These are phyloP conservation scores for Calocybe gangraenosa DNA, from an alignment of 768 basidiomycete genomes.

Conservation along the genomic window DNA sequence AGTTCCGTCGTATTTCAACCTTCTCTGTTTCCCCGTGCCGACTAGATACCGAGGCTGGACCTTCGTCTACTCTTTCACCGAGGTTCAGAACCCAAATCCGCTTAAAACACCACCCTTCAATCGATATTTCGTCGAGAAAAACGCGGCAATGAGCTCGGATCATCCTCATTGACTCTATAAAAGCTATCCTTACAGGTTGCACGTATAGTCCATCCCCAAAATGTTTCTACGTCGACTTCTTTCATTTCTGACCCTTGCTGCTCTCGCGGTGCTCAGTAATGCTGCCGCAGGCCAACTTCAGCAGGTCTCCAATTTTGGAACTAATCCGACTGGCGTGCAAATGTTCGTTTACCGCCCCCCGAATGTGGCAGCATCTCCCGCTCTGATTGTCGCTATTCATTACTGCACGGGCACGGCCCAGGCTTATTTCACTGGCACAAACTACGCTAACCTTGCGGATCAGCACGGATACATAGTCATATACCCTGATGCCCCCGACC, in stretches of 20 bases:
- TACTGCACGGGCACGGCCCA: conserved; percentile 49
- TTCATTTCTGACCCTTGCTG: conserved; percentile 13
- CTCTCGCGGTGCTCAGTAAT: conserved; percentile 17
- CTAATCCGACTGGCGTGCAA: conserved; percentile 49
- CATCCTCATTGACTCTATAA: neutral
- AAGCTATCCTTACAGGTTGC: neutral
- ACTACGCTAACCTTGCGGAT: conserved; percentile 48
- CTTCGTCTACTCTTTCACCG: conserved; percentile 4
- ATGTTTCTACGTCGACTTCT: conserved; percentile 14
- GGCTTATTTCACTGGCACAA: conserved; percentile 45
- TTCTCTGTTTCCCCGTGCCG: neutral
- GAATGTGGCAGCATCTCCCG: conserved; percentile 31
- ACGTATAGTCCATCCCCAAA: neutral
- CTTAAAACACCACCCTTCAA: neutral
- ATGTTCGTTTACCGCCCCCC: conserved; percentile 44
- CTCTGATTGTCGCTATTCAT: conserved; percentile 51
- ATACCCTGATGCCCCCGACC: conserved; percentile 39
- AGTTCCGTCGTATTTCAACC: neutral
- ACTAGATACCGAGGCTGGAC: conserved; percentile 2
- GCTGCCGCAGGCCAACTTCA: conserved; percentile 30
- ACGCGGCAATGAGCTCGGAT: neutral
- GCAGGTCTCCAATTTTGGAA: conserved; percentile 42
- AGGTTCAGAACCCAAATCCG: conserved; percentile 2
- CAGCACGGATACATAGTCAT: conserved; percentile 47
- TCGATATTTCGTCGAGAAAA: conserved; percentile 14